phyloP scores from a whole-genome alignment of 2,329 filamentous ascomycete species.

The Verticillium albo-atrum region DNA sequence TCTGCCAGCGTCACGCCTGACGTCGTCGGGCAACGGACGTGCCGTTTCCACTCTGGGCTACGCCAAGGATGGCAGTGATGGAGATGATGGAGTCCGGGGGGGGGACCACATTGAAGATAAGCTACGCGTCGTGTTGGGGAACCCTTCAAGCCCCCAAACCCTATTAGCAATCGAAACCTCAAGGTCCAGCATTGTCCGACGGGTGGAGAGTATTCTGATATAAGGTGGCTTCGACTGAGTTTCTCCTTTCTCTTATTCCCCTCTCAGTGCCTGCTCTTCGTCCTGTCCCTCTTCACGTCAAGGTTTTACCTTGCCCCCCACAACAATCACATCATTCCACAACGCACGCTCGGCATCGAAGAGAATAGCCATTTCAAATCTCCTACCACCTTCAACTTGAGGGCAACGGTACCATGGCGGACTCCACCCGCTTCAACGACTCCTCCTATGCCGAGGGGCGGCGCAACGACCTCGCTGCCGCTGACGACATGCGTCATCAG shows the following conservation, averaged over 20 bases:
- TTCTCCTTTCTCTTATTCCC: background rate
- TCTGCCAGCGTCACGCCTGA: background rate
- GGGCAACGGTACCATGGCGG: background rate
- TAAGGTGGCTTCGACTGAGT: background rate
- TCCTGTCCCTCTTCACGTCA: background rate
- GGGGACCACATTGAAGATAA: background rate
- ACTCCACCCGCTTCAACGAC: background rate
- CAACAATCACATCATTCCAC: background rate
- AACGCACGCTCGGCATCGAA: background rate
- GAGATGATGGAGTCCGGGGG: background rate
- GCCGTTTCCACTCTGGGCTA: background rate
- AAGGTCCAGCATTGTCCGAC: too few species aligned
- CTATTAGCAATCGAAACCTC: background rate
- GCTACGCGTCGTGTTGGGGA: background rate
- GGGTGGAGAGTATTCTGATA: background rate
- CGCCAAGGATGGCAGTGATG: background rate
- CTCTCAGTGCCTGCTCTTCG: background rate
- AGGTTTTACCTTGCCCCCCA: background rate
- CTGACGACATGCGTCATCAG: background rate
- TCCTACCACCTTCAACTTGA: background rate
- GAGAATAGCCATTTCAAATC: background rate
- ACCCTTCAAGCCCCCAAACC: background rate
- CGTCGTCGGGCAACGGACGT: background rate
- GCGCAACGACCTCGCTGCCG: background rate
- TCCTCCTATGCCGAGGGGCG: background rate